These are phyloP conservation scores for Tricholoma sp. DNA, from an alignment of 768 basidiomycete species.

Conservation along the genomic window DNA sequence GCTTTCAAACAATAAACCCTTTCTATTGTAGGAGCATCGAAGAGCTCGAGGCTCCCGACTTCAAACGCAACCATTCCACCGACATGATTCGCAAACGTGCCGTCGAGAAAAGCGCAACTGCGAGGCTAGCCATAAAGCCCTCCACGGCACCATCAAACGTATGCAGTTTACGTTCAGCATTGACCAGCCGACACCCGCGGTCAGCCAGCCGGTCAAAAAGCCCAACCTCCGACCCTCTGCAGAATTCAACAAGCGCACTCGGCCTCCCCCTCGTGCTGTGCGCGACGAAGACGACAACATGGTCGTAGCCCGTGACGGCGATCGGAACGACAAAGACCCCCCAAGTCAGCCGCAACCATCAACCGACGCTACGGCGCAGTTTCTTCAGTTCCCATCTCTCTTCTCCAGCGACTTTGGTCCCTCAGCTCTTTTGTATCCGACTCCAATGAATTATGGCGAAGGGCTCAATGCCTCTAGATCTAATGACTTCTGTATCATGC, in stretches of 20 bases:
- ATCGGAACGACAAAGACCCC: slow-evolving; percentile 32
- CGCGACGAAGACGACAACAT: slow-evolving; percentile 20
- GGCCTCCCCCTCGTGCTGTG: slow-evolving; percentile 25
- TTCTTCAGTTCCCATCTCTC: slow-evolving; percentile 65
- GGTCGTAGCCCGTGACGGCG: slow-evolving; percentile 18
- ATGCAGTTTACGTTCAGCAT: slow-evolving; percentile 91
- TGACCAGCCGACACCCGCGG: slow-evolving; percentile 56
- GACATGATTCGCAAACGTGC: slow-evolving; percentile 80
- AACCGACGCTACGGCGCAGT: background rate
- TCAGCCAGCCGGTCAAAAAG: slow-evolving; percentile 49
- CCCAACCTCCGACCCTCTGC: slow-evolving; percentile 64
- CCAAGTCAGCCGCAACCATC: slow-evolving; percentile 22
- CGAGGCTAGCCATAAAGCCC: slow-evolving; percentile 57
- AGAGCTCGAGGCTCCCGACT: slow-evolving; percentile 80
- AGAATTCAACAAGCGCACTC: slow-evolving; percentile 52
- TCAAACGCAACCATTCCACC: slow-evolving; percentile 71
- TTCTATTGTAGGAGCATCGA: slow-evolving; percentile 61
- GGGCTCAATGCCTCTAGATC: slow-evolving; percentile 46
- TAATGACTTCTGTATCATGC: slow-evolving; percentile 55
- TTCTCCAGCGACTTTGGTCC: slow-evolving; percentile 78
- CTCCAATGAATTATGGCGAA: slow-evolving; percentile 79
- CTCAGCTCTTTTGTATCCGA: slow-evolving; percentile 64
- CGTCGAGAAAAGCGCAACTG: slow-evolving; percentile 76
- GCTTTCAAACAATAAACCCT: slow-evolving; percentile 9
- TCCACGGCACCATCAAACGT: slow-evolving; percentile 72